These are phyloP conservation scores for Suillus variegatus DNA, from an alignment of 768 basidiomycete genomes.

Conservation along the genomic window DNA sequence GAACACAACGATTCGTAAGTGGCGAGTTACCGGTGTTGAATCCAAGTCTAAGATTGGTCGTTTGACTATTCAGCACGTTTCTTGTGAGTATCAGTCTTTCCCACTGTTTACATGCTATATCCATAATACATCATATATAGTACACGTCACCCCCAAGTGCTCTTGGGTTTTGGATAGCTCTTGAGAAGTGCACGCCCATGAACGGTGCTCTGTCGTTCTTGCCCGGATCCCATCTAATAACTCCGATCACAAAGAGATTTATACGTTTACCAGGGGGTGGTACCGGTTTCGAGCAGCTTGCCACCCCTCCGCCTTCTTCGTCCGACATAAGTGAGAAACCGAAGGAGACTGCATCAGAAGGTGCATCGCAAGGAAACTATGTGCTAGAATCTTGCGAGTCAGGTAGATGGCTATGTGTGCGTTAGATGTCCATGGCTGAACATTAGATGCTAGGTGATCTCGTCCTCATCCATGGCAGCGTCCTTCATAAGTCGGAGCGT, in stretches of 20 bases:
- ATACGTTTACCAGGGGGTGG: constrained; percentile 75
- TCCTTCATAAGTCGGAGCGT: constrained; percentile 88
- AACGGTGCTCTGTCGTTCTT: constrained; percentile 90
- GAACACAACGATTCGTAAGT: constrained; percentile 94
- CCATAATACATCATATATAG: constrained; percentile 38
- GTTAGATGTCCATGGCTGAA: neutral
- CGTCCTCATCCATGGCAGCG: constrained; percentile 91
- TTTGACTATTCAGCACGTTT: constrained; percentile 56
- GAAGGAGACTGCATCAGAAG: neutral
- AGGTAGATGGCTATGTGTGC: constrained; percentile 41
- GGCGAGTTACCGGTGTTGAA: neutral
- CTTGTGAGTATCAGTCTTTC: constrained; percentile 46
- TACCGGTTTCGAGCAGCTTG: constrained; percentile 79
- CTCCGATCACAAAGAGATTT: constrained; percentile 81
- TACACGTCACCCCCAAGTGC: constrained; percentile 93
- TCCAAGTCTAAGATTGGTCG: neutral
- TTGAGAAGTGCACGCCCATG: constrained; percentile 80
- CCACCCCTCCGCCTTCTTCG: constrained; percentile 28
- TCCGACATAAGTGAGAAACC: constrained; percentile 7
- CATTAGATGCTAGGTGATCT: constrained; percentile 59
- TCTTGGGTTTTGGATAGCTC: constrained; percentile 94
- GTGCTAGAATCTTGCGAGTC: constrained; percentile 72
- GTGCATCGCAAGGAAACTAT: constrained; percentile 46
- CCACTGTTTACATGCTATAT: neutral
- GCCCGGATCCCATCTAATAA: constrained; percentile 83